These are phyloP conservation scores for Xylaria scruposa DNA, from an alignment of 495 filamentous ascomycete genomes.

Conservation along the genomic window DNA sequence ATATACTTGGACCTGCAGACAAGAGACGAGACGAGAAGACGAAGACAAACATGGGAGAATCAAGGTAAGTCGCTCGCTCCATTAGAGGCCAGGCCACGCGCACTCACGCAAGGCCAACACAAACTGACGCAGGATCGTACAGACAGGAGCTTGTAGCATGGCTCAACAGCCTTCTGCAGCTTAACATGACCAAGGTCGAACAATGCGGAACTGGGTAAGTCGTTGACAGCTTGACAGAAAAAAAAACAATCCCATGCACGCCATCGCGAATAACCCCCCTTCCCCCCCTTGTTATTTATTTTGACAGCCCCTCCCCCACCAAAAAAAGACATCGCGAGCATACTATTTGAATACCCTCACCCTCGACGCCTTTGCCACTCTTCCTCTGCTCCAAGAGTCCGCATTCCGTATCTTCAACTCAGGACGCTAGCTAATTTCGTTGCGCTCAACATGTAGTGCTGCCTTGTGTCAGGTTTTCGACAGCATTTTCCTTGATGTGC, in stretches of 20 bases:
- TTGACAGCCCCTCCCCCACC: constrained; percentile 44
- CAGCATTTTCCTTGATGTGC: constrained; percentile 94
- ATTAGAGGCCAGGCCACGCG: background rate
- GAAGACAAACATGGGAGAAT: constrained; percentile 28
- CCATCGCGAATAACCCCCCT: constrained; percentile 29
- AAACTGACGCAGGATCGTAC: constrained; percentile 24
- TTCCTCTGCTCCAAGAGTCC: background rate
- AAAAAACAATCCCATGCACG: background rate
- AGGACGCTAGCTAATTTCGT: constrained; percentile 23
- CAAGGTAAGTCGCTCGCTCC: constrained; percentile 18
- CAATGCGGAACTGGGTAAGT: constrained; percentile 98
- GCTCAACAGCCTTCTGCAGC: constrained; percentile 95
- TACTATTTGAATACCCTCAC: background rate
- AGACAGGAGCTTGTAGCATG: constrained; percentile 97
- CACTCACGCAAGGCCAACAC: background rate
- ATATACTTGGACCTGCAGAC: background rate
- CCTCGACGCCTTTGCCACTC: background rate
- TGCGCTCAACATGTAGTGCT: constrained; percentile 64
- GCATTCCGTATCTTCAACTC: background rate
- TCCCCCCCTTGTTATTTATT: constrained; percentile 32
- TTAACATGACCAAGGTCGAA: constrained; percentile 98
- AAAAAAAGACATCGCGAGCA: constrained; percentile 25
- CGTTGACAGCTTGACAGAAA: background rate
- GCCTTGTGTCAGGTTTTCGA: constrained; percentile 97
- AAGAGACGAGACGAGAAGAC: background rate